Conservation (phyloP, 2,329 filamentous ascomycete species). For the Harringtonia aguacate region DNA sequence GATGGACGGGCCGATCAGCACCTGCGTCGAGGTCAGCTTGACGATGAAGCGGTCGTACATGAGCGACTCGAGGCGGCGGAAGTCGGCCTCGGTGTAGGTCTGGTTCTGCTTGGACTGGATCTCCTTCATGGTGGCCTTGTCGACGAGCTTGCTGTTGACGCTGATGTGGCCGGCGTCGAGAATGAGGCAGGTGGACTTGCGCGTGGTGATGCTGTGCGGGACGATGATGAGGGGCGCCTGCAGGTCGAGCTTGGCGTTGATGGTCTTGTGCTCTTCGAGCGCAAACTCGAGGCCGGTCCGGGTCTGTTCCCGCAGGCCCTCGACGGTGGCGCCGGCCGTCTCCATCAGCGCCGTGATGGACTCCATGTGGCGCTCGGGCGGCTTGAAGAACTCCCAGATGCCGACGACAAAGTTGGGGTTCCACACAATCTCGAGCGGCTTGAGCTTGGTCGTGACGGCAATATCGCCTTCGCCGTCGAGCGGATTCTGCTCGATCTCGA, state of each 20-base stretch:
- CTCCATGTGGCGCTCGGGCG: constrained; percentile 95
- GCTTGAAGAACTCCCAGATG: constrained; percentile 89
- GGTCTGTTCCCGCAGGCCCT: constrained; percentile 90
- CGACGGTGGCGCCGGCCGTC: constrained; percentile 87
- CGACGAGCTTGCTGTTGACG: constrained; percentile 86
- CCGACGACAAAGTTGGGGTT: constrained; percentile 90
- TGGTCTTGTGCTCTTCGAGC: constrained; percentile 92
- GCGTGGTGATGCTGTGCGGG: constrained; percentile 78
- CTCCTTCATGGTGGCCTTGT: constrained; percentile 79
- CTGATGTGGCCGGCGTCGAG: constrained; percentile 93
- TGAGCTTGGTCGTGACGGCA: constrained; percentile 80
- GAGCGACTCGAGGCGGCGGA: constrained; percentile 73
- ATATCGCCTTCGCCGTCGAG: constrained; percentile 88
- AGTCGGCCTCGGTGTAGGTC: constrained; percentile 80
- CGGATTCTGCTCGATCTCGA: constrained; percentile 91
- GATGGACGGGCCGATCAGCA: constrained; percentile 89
- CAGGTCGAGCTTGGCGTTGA: constrained; percentile 91
- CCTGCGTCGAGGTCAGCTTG: constrained; percentile 87
- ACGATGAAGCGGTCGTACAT: constrained; percentile 98
- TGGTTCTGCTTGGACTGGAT: constrained; percentile 86
- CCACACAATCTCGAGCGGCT: constrained; percentile 94
- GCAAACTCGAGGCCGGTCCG: constrained; percentile 93
- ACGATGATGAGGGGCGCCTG: constrained; percentile 95
- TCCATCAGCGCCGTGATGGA: constrained; percentile 95
- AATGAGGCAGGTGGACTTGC: constrained; percentile 78